Conservation (phyloP, 345 rosid genomes). For the Brassica rapa region DNA sequence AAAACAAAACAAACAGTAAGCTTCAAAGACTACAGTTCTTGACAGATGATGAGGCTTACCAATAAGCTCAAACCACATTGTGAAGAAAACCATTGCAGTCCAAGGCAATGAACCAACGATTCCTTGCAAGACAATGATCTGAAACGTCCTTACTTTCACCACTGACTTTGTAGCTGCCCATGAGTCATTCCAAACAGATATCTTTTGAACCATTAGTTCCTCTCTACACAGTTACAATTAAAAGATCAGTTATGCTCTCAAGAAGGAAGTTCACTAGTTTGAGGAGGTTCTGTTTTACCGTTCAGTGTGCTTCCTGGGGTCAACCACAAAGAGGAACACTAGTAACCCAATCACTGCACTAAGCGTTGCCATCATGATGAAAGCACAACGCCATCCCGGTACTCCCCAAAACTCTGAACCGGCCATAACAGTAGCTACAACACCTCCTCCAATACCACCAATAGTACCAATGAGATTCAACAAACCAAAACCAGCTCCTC, state of each 20-base stretch:
- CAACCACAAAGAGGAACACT: conserved; percentile 69
- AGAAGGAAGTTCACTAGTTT: background rate
- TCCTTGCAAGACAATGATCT: conserved; percentile 88
- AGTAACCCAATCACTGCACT: conserved; percentile 77
- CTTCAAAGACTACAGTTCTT: background rate
- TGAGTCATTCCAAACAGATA: conserved; percentile 73
- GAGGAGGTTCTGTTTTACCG: conserved; percentile 21
- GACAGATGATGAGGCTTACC: conserved; percentile 43
- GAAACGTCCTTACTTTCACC: conserved; percentile 76
- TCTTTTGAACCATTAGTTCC: conserved; percentile 52
- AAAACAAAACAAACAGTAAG: conserved; percentile 1
- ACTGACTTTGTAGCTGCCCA: conserved; percentile 72
- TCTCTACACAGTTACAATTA: conserved; percentile 48
- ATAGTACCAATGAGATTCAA: conserved; percentile 72
- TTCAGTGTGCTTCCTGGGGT: conserved; percentile 51
- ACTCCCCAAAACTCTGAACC: conserved; percentile 69
- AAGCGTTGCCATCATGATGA: conserved; percentile 79
- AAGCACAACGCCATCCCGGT: conserved; percentile 96
- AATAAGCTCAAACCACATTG: conserved; percentile 96
- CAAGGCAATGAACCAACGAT: conserved; percentile 85
- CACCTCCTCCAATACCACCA: conserved; percentile 98
- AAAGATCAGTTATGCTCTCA: background rate
- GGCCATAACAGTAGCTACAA: conserved; percentile 91
- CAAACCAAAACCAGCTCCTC: conserved; percentile 93
- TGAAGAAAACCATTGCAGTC: conserved; percentile 96